These are phyloP conservation scores for Begonia masoniana DNA, from an alignment of 306 rosid species.

Conservation along the genomic window DNA sequence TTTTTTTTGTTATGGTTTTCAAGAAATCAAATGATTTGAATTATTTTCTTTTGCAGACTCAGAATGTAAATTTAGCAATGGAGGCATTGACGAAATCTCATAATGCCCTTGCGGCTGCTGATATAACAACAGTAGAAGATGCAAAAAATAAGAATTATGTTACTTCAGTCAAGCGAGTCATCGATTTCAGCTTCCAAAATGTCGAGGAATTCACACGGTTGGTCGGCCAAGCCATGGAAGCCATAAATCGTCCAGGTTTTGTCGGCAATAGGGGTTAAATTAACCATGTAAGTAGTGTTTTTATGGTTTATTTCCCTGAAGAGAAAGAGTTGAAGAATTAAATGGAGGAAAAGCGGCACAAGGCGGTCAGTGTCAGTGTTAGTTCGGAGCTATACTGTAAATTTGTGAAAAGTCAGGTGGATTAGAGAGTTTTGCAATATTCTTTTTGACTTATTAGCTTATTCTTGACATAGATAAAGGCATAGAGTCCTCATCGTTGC, in stretches of 20 bases:
- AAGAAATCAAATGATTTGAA: neutral
- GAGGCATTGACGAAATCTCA: conserved; percentile 28
- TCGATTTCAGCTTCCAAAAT: conserved; percentile 81
- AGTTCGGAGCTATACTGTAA: conserved; percentile 35
- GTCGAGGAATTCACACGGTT: conserved; percentile 46
- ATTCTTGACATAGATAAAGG: conserved; percentile 37
- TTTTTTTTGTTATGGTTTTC: neutral
- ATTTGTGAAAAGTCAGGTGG: conserved; percentile 75
- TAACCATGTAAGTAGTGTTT: conserved; percentile 34
- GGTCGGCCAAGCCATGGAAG: conserved; percentile 45
- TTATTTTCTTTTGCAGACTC: conserved; percentile 8
- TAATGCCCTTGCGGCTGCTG: conserved; percentile 33
- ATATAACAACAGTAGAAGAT: conserved; percentile 22
- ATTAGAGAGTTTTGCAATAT: conserved; percentile 44
- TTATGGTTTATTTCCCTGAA: neutral
- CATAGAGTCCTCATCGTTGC: conserved; percentile 27
- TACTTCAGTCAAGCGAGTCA: conserved; percentile 43
- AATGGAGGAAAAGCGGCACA: conserved; percentile 4
- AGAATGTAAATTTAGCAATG: conserved; percentile 10
- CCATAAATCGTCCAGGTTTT: conserved; percentile 43
- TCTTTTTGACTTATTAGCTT: conserved; percentile 19
- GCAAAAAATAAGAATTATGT: conserved; percentile 35
- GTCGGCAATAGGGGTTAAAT: conserved; percentile 51
- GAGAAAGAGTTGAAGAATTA: neutral
- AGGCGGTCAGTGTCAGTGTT: conserved; percentile 1